phyloP scores from a whole-genome alignment of 495 filamentous ascomycete species.

The Aspergillus panamensis region DNA sequence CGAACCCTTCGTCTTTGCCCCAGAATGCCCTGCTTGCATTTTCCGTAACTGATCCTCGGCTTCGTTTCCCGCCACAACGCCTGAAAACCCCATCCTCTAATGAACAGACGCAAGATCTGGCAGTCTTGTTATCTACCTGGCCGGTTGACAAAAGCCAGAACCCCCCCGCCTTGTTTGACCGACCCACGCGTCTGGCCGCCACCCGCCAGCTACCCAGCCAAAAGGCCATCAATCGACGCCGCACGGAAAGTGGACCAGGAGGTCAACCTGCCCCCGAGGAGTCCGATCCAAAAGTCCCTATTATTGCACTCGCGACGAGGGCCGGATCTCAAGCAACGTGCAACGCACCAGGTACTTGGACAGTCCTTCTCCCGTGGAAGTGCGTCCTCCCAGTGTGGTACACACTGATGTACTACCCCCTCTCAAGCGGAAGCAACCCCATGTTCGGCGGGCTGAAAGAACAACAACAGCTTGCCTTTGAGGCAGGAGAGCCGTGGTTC shows the following conservation, averaged over 20 bases:
- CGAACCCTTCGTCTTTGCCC: conserved; percentile 75
- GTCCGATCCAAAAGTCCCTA: conserved; percentile 78
- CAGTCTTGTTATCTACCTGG: conserved; percentile 63
- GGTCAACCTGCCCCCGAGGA: conserved; percentile 52
- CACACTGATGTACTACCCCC: conserved; percentile 76
- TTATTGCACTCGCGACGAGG: conserved; percentile 65
- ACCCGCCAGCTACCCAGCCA: conserved; percentile 71
- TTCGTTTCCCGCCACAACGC: conserved; percentile 61
- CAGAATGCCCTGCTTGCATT: conserved; percentile 69
- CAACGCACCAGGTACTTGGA: conserved; percentile 71
- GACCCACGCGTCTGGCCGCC: conserved; percentile 57
- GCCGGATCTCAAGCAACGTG: conserved; percentile 31
- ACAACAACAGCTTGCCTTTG: conserved; percentile 75
- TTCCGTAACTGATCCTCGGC: conserved; percentile 70
- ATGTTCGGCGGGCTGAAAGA: conserved; percentile 81
- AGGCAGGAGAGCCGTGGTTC: conserved; percentile 77
- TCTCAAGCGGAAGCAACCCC: conserved; percentile 73
- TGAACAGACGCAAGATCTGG: conserved; percentile 46
- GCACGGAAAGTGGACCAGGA: conserved; percentile 63
- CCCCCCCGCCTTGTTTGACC: conserved; percentile 63
- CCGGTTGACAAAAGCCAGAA: conserved; percentile 57
- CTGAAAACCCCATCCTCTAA: conserved; percentile 34
- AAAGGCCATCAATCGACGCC: conserved; percentile 82
- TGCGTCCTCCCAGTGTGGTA: conserved; percentile 87
- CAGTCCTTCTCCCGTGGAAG: conserved; percentile 85